Conservation (phyloP, 2,329 filamentous ascomycete species). For the Ophiostoma ulmi region DNA sequence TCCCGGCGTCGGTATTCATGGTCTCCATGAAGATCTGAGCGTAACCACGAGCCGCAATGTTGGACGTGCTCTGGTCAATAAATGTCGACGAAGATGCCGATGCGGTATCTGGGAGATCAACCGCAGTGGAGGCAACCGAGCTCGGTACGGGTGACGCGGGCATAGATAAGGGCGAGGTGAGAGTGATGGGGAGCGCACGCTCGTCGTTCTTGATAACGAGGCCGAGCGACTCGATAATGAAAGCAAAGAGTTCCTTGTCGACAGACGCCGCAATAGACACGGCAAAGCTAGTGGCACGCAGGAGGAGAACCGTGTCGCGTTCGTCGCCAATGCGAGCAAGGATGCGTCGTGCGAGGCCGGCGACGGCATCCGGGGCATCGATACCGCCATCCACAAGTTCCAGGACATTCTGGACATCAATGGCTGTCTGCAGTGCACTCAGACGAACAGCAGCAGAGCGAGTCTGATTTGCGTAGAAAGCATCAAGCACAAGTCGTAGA, state of each 20-base stretch:
- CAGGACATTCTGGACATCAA: slow-evolving; percentile 54
- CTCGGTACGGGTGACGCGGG: not conserved
- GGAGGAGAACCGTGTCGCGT: slow-evolving; percentile 58
- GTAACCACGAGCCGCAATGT: slow-evolving; percentile 66
- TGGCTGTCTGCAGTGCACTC: slow-evolving; percentile 56
- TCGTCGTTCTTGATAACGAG: slow-evolving; percentile 48
- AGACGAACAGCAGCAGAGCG: slow-evolving; percentile 60
- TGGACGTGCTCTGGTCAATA: slow-evolving; percentile 53
- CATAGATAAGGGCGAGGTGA: not conserved
- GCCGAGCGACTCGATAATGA: slow-evolving; percentile 50
- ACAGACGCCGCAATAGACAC: slow-evolving; percentile 59
- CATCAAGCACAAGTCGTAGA: slow-evolving; percentile 53
- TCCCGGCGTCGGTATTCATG: slow-evolving; percentile 58
- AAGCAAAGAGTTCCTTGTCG: slow-evolving; percentile 54
- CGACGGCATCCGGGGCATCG: slow-evolving; percentile 54
- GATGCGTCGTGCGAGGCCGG: slow-evolving; percentile 56
- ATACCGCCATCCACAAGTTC: slow-evolving; percentile 45
- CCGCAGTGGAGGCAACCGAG: not conserved
- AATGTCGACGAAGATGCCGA: slow-evolving; percentile 29
- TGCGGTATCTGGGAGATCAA: slow-evolving; percentile 18
- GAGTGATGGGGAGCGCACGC: slow-evolving; percentile 36
- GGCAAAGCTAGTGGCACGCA: slow-evolving; percentile 60
- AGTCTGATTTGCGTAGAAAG: slow-evolving; percentile 58
- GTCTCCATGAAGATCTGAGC: slow-evolving; percentile 71
- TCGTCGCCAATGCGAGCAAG: slow-evolving; percentile 59